Evolutionary conservation across 306 rosid genomes (phyloP).

Genomic region (Ormosia emarginata): DNA sequence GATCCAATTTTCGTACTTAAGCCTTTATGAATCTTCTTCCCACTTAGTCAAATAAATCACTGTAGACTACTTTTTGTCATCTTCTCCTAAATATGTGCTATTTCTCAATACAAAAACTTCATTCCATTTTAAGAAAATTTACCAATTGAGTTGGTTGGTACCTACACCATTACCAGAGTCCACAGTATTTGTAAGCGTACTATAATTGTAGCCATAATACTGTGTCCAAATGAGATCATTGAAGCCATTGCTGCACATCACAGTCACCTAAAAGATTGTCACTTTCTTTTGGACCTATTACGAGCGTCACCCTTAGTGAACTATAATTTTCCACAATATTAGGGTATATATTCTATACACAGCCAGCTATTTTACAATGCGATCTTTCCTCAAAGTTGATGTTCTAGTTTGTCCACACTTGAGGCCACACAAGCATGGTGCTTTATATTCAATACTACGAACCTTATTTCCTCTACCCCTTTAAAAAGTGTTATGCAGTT

Average conservation of each 20-base stretch:
- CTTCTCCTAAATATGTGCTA: background rate
- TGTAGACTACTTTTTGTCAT: background rate
- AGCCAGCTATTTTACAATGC: background rate
- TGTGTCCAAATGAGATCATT: background rate
- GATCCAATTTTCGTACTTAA: background rate
- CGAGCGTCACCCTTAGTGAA: background rate
- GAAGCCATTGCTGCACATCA: background rate
- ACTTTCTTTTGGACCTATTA: slow-evolving; percentile 16
- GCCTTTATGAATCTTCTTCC: background rate
- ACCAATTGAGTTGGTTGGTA: background rate
- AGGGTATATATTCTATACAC: slow-evolving; percentile 4
- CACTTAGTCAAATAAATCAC: background rate
- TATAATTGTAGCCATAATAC: background rate
- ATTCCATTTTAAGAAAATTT: background rate
- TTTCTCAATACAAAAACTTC: background rate
- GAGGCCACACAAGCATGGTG: slow-evolving; percentile 18
- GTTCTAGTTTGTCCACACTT: slow-evolving; percentile 26
- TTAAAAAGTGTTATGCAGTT: background rate
- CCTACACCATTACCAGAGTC: background rate
- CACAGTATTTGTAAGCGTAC: background rate
- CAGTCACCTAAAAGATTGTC: background rate
- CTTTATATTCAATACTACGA: slow-evolving; percentile 20
- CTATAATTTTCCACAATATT: slow-evolving; percentile 1
- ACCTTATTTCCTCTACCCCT: slow-evolving; percentile 11
- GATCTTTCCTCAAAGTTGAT: slow-evolving; percentile 26